These are phyloP conservation scores for Takakia lepidozioides DNA, from an alignment of 225 moss, liverwort and hornwort species.

Conservation along the genomic window DNA sequence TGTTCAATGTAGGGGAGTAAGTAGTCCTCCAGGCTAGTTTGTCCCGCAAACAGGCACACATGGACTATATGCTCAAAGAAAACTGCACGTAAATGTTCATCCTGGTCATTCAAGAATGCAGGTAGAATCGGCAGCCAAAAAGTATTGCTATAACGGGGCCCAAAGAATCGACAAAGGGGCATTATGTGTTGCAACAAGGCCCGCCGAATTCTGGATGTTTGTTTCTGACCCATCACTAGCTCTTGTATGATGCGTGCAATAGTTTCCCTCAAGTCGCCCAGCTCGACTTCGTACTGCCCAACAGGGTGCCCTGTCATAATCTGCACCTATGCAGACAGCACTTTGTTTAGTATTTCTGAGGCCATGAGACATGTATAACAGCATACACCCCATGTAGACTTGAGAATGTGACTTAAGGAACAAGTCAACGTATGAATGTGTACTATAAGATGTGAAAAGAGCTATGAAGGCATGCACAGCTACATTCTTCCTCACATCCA, in stretches of 20 bases:
- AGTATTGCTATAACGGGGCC: constrained; percentile 83
- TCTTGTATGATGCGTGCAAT: constrained; percentile 94
- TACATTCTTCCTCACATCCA: no score
- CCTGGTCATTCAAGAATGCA: constrained; percentile 95
- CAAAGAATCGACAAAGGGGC: constrained; percentile 88
- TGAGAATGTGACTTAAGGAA: no score
- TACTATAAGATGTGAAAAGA: no score
- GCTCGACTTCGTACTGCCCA: constrained; percentile 66
- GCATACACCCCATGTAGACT: no score
- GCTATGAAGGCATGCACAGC: no score
- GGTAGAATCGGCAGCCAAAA: constrained; percentile 87
- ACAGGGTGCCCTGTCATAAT: constrained; percentile 14
- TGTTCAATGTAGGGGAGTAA: constrained; percentile 93
- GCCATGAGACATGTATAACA: no score
- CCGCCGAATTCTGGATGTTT: constrained; percentile 92
- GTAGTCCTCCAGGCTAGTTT: constrained; percentile 87
- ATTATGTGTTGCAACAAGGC: constrained; percentile 87
- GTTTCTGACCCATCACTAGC: constrained; percentile 90
- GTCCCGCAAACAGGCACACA: constrained; percentile 94
- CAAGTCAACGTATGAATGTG: no score
- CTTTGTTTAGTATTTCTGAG: no score
- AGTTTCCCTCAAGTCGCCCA: constrained; percentile 73
- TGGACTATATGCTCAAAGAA: constrained; percentile 96
- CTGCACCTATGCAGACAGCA: constrained; percentile 16
- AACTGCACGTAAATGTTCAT: constrained; percentile 93